Conservation (phyloP, 257 asterid genomes). For the Salvia miltiorrhiza region DNA sequence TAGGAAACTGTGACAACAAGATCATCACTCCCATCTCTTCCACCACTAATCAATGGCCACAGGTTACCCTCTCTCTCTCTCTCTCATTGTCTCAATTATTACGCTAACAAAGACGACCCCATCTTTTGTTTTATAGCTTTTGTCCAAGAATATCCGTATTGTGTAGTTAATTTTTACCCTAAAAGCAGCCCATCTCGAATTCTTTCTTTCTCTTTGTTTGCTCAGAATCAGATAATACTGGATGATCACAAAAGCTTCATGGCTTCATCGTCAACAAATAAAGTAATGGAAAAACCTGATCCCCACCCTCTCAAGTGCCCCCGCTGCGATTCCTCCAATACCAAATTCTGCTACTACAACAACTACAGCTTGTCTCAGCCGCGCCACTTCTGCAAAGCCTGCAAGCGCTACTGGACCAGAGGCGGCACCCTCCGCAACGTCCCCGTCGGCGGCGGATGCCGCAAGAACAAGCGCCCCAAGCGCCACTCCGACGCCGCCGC, state of each 20-base stretch:
- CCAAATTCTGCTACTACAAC: conserved; percentile 63
- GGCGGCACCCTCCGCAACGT: conserved; percentile 65
- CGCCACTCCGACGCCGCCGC: conserved; percentile 21
- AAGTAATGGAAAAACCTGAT: conserved; percentile 23
- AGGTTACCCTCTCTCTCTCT: conserved; percentile 42
- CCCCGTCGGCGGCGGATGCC: conserved; percentile 61
- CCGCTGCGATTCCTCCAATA: conserved; percentile 58
- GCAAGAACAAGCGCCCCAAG: conserved; percentile 49
- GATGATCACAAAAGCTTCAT: conserved; percentile 40
- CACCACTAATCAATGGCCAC: conserved; percentile 61
- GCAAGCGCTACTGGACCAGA: conserved; percentile 62
- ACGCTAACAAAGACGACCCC: conserved; percentile 43
- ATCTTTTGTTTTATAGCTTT: conserved; percentile 71
- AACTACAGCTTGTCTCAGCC: conserved; percentile 68
- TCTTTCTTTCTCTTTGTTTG: conserved; percentile 24
- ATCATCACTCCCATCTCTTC: conserved; percentile 46
- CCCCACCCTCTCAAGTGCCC: conserved; percentile 52
- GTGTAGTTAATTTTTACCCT: conserved; percentile 42
- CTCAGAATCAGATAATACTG: conserved; percentile 34
- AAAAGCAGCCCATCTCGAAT: conserved; percentile 27
- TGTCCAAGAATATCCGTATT: conserved; percentile 68
- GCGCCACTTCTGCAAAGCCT: conserved; percentile 57
- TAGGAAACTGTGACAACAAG: conserved; percentile 44
- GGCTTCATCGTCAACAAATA: conserved; percentile 37
- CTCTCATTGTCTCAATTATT: conserved; percentile 48